Base-by-base conservation (phyloP, 164 flowering plant genomes). In the Vitis riparia region DNA sequence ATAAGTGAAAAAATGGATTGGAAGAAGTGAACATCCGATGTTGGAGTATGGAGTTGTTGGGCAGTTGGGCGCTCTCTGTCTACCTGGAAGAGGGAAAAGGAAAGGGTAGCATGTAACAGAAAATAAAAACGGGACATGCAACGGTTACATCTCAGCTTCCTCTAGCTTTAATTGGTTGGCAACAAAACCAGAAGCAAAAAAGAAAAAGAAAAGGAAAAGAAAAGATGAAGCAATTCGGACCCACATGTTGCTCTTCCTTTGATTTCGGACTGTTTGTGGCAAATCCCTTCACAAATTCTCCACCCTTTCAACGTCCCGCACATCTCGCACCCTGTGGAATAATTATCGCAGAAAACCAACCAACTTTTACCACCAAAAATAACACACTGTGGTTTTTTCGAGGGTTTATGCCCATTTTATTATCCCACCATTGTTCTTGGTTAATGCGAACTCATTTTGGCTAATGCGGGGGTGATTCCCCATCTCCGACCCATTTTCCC, bases 111-210 rank as follows among this genome's bases (percentile, higher is more conserved):
- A 66, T 16, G 59, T 51, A 69, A 70, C 30, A 9, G 59, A 23
- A 57, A 63, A 55, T 3, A 50, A 32, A 3, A 15, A 66, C 49
- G 67, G 27, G 51, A 47, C 52, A 5, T 60, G 65, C 76, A 82
- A 77, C 81, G 80, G 79, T 74, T 71, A 70, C 76, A 73, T 74
- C 72, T 72, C 80, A 74, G 71, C 72, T 70, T 66, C 47, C 56
- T 63, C 66, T 30, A 16, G 2, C 52, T 55, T 29, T 15, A 65
- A 15, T 30, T 49, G 51, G 57, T 69, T 68, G 57, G 16, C 69
- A 64, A 63, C 11, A 55, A 37, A 37, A 66, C 55, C 56, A 11
- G n/a, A 53, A 14, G 23, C 56, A 62, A 23, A 55, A 66, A 63
- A 27, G 11, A 52, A 59, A 8, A 60, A 49, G 65, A 51, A 29